Evolutionary conservation across 257 asterid species (phyloP).

Genomic region (Fraxinus pennsylvanica): DNA sequence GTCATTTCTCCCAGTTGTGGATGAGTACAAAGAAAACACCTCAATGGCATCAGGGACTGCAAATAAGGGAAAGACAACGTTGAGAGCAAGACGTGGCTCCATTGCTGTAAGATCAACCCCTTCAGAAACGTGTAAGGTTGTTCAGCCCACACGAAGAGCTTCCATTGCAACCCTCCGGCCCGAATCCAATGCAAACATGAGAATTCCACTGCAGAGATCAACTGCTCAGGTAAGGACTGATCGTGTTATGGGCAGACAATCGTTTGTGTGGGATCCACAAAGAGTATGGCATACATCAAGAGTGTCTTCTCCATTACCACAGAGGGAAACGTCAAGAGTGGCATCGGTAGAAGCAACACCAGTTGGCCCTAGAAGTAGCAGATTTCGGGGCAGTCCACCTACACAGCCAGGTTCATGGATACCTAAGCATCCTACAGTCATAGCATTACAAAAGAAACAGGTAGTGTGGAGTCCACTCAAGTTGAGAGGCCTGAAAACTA

Average conservation of each 20-base stretch:
- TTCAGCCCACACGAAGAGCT: constrained; percentile 75
- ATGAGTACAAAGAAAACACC: constrained; percentile 60
- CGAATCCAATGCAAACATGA: constrained; percentile 43
- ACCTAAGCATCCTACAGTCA: constrained; percentile 64
- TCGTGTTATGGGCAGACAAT: constrained; percentile 62
- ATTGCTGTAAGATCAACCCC: constrained; percentile 59
- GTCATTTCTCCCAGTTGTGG: constrained; percentile 58
- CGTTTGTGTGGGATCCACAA: constrained; percentile 79
- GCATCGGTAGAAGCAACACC: constrained; percentile 57
- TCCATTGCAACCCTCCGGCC: constrained; percentile 70
- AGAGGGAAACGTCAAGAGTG: constrained; percentile 31
- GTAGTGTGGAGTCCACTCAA: constrained; percentile 67
- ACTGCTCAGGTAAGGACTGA: constrained; percentile 39
- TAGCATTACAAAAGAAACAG: constrained; percentile 60
- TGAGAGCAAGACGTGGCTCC: constrained; percentile 76
- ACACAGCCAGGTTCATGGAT: constrained; percentile 48
- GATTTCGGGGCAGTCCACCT: constrained; percentile 56
- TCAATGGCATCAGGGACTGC: constrained; percentile 28
- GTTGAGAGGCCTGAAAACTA: constrained; percentile 43
- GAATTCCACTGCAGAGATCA: constrained; percentile 51
- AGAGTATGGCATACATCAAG: constrained; percentile 68
- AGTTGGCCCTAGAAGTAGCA: constrained; percentile 52
- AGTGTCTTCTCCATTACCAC: constrained; percentile 61
- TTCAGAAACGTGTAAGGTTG: constrained; percentile 39
- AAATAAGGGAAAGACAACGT: constrained; percentile 34